Conservation (phyloP, 2,329 filamentous ascomycete species). For the Alternaria infectoria region DNA sequence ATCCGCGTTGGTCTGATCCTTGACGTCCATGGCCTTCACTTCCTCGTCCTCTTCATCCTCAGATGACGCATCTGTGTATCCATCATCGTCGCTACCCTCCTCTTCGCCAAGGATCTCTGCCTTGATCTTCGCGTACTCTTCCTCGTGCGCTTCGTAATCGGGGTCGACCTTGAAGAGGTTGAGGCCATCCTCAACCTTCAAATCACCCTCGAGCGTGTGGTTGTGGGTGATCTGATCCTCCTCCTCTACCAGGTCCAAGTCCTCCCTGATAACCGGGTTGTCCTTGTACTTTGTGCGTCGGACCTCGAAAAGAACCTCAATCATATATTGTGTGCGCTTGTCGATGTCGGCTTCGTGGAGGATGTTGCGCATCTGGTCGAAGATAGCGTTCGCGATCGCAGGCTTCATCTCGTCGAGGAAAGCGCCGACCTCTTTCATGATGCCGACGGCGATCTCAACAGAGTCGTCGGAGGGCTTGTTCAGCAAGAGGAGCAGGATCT, state of each 20-base stretch:
- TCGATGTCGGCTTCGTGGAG: conserved; percentile 97
- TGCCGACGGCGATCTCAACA: conserved; percentile 93
- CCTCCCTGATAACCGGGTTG: conserved; percentile 86
- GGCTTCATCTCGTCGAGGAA: conserved; percentile 95
- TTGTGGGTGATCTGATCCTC: conserved; percentile 97
- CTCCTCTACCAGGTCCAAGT: conserved; percentile 94
- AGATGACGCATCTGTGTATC: conserved; percentile 69
- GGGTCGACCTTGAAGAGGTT: conserved; percentile 96
- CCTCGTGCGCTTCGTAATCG: conserved; percentile 89
- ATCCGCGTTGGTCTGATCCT: conserved; percentile 96
- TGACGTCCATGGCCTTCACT: conserved; percentile 88
- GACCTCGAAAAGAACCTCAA: conserved; percentile 96
- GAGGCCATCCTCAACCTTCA: conserved; percentile 81
- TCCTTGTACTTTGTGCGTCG: conserved; percentile 97
- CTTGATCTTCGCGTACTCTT: conserved; percentile 86
- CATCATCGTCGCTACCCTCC: conserved; percentile 72
- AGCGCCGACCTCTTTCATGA: conserved; percentile 91
- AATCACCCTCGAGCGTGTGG: conserved; percentile 74
- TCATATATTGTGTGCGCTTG: conserved; percentile 98
- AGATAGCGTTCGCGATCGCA: conserved; percentile 85
- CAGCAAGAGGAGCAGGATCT: conserved; percentile 89
- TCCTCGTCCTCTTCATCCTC: conserved; percentile 77
- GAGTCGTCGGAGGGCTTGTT: conserved; percentile 97
- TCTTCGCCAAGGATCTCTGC: conserved; percentile 89
- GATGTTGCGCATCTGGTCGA: conserved; percentile 94